Evolutionary conservation across 2,329 filamentous ascomycete genomes (phyloP).

Genomic region (Aspergillus sergii): DNA sequence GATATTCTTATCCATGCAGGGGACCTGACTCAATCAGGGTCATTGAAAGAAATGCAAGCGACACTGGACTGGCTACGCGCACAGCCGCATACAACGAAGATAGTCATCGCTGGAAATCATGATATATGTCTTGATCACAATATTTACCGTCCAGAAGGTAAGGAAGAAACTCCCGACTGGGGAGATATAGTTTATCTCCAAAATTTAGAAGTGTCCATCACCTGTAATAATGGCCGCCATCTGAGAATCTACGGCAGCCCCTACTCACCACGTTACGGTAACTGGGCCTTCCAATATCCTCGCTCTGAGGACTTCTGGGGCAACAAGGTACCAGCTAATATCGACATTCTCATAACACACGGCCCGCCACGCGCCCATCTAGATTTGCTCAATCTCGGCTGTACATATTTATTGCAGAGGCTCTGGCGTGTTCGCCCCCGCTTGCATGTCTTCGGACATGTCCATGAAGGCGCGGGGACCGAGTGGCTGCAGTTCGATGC

Average conservation of each 20-base stretch:
- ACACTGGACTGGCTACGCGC: conserved; percentile 75
- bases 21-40: conserved; percentile 62
- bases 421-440: conserved; percentile 70
- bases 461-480: conserved; percentile 57
- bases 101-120: conserved; percentile 82
- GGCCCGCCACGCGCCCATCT: conserved; percentile 72
- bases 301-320: no score
- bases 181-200: conserved; percentile 72
- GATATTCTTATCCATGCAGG: conserved; percentile 47
- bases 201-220: conserved; percentile 61
- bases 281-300: conserved; percentile 77
- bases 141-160: conserved; percentile 42
- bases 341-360: conserved; percentile 76
- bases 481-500: conserved; percentile 20
- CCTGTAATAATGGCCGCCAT: conserved; percentile 58
- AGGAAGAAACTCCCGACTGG: conserved; percentile 56
- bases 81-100: conserved; percentile 72
- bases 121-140: conserved; percentile 74
- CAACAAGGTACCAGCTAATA: no score
- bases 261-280: conserved; percentile 70
- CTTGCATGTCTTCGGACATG: conserved; percentile 81
- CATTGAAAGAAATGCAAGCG: conserved; percentile 67
- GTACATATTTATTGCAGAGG: conserved; percentile 65
- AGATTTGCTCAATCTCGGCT: conserved; percentile 59
- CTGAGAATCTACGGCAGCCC: conserved; percentile 75